Conservation (phyloP, 164 flowering plant species). For the Dillenia turbinata region DNA sequence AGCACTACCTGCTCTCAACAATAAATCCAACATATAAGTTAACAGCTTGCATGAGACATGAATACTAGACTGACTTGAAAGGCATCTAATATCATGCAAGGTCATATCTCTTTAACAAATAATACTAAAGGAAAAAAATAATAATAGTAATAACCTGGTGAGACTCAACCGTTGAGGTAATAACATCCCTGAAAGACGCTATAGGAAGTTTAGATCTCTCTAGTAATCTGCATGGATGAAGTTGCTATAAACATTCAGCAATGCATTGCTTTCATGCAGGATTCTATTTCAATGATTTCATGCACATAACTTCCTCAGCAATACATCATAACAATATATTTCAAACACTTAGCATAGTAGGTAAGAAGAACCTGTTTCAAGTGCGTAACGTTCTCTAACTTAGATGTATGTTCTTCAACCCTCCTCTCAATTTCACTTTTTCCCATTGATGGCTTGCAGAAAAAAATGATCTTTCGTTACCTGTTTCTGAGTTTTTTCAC, state of each 20-base stretch:
- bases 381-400: constrained; percentile 25
- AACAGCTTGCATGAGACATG: not conserved
- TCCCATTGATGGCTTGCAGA: constrained; percentile 42
- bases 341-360: not conserved
- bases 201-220: constrained; percentile 81
- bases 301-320: too few relatives aligned
- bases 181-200: constrained; percentile 63
- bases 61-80: not conserved
- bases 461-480: constrained; percentile 39
- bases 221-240: constrained; percentile 47
- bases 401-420: constrained; percentile 41
- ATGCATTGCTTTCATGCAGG: too few relatives aligned
- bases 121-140: not conserved
- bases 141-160: constrained; percentile 62
- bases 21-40: not conserved
- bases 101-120: not conserved
- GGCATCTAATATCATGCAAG: not conserved
- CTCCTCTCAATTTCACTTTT: constrained; percentile 52
- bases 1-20: constrained; percentile 72
- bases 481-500: constrained; percentile 13
- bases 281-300: too few relatives aligned
- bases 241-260: constrained; percentile 1
- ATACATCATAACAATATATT: too few relatives aligned
- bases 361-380: constrained; percentile 45
- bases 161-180: constrained; percentile 62